These are phyloP conservation scores for Hyparrhenia diplandra DNA, from an alignment of 176 grass and related monocot species.

Conservation along the genomic window DNA sequence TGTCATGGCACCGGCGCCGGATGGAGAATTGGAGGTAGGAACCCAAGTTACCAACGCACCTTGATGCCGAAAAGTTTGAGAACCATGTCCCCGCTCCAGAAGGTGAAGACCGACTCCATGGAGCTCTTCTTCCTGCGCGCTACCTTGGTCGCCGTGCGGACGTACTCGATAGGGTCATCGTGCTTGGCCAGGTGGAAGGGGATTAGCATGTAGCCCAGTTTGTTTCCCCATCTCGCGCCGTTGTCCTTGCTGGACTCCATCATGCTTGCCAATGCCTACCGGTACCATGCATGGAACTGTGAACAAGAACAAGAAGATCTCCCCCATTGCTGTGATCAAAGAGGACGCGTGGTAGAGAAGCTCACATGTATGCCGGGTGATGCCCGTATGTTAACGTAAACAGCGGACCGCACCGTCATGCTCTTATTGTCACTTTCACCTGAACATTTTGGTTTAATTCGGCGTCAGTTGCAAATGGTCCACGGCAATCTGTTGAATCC, in stretches of 20 bases:
- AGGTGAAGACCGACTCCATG: conserved; percentile 64
- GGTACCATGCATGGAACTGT: neutral
- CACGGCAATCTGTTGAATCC: neutral
- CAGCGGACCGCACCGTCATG: conserved; percentile 56
- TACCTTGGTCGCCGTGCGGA: conserved; percentile 42
- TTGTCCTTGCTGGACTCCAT: conserved; percentile 54
- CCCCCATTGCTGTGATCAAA: neutral
- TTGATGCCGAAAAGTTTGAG: conserved; percentile 68
- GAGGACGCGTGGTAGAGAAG: neutral
- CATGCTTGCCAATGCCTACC: conserved; percentile 61
- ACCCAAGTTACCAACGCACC: conserved; percentile 11
- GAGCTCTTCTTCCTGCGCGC: conserved; percentile 79
- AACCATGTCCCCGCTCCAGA: conserved; percentile 44
- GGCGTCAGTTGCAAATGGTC: neutral
- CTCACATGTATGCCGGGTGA: conserved; percentile 70
- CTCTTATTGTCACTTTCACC: conserved; percentile 31
- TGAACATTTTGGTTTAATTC: neutral
- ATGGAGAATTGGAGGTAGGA: neutral
- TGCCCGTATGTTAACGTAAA: conserved; percentile 68
- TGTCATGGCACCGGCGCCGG: neutral
- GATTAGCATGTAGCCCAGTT: conserved; percentile 61
- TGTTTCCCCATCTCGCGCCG: conserved; percentile 58
- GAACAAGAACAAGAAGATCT: neutral
- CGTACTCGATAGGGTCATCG: conserved; percentile 55
- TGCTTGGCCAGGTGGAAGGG: conserved; percentile 47